Base-by-base conservation (phyloP, 495 filamentous ascomycete species). In the Hypoxylon cercidicola region DNA sequence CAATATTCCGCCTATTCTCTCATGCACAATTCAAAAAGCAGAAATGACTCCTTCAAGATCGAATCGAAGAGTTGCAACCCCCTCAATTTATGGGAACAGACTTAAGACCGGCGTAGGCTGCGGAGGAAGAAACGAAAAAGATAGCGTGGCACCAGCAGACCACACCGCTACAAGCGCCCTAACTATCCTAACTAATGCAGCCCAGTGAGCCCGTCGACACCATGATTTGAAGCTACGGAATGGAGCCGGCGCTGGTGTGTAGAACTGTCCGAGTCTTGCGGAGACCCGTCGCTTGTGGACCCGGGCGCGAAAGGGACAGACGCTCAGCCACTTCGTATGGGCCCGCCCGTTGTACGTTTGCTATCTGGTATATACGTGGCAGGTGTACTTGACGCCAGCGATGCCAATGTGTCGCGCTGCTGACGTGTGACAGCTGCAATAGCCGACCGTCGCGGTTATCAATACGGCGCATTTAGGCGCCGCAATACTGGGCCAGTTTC, bases 11-110 rank as follows among this genome's bases (percentile, higher is more conserved):
- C 46, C 11, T 47, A 58, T 20, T 40, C 12, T 1, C 30, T 15
- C 9, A 40, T 40, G 37, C 15, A 40, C 37, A 16, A 40, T 16
- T 20, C 4, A 20, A 15, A 55, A 61, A 11, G 45, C 12, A 51
- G 30, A 52, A 40, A 43, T 43, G 40, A 59, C 18, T 55, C 2
- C 1, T 15, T 23, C 21, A 44, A 49, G 43, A 45, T 50, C 50
- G 37, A 59, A 58, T 46, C 44, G 30, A 49, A 51, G 41, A 11
- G 59, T 20, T 13, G 12, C 20, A 16, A 55, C 64, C 64, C 64
- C 55, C 64, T 60, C 54, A 60, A 68, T 68, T 68, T 68, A 63
- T 68, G 64, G 62, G 59, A 63, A 68, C 64, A 18, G 30, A 46
- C 44, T 59, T 5, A 44, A 55, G 21, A 32, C 47, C 59, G 25